These are phyloP conservation scores for Microcera coccophila DNA, from an alignment of 2,329 filamentous ascomycete genomes.

Conservation along the genomic window DNA sequence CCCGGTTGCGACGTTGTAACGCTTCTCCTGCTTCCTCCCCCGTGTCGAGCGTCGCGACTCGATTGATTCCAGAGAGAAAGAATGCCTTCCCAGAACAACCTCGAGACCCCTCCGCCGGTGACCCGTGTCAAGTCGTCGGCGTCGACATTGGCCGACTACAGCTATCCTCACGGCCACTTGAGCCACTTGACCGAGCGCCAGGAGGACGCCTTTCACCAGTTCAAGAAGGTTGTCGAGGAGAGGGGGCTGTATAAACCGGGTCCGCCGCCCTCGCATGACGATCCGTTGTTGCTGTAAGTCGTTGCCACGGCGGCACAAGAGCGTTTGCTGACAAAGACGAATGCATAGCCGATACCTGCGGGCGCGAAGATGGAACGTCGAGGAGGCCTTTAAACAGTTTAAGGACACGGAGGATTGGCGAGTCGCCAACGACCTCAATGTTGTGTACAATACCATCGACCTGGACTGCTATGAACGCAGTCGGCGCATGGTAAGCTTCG, in stretches of 20 bases:
- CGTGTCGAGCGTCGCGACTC: neutral
- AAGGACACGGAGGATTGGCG: slow-evolving; percentile 87
- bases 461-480: slow-evolving; percentile 79
- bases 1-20: too few species aligned
- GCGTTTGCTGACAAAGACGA: slow-evolving; percentile 11
- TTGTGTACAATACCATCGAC: slow-evolving; percentile 83
- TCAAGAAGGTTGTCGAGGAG: slow-evolving; percentile 66
- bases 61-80: too few species aligned
- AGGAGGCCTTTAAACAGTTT: slow-evolving; percentile 79
- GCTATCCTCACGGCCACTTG: slow-evolving; percentile 74
- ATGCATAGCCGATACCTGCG: slow-evolving; percentile 78
- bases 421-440: slow-evolving; percentile 69
- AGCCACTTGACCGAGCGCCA: slow-evolving; percentile 71
- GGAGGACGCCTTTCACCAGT: slow-evolving; percentile 61
- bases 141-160: slow-evolving; percentile 36
- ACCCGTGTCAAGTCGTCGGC: slow-evolving; percentile 29
- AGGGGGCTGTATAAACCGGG: slow-evolving; percentile 60
- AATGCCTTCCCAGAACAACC: too few species aligned
- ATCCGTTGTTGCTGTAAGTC: slow-evolving; percentile 66
- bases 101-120: slow-evolving; percentile 23
- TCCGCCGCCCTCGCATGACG: slow-evolving; percentile 62
- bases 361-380: slow-evolving; percentile 73
- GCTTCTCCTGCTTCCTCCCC: neutral
- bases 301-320: neutral
- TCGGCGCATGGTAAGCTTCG: slow-evolving; percentile 60